These are phyloP conservation scores for Huntiella bhutanensis DNA, from an alignment of 2,329 filamentous ascomycete genomes.

Conservation along the genomic window DNA sequence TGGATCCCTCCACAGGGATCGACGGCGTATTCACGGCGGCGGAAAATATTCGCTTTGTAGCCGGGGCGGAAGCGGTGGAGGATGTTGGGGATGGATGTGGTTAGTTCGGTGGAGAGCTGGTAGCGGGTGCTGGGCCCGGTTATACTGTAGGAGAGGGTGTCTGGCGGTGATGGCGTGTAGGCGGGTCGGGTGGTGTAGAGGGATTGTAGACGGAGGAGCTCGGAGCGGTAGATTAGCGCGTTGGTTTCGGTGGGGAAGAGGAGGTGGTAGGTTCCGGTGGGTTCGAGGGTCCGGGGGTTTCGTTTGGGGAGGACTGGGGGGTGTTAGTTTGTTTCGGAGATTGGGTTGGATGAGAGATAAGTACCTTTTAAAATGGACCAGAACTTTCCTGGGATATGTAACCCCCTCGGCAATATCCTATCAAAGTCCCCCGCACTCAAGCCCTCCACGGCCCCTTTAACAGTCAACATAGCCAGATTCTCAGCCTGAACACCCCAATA, in stretches of 20 bases:
- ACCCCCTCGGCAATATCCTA: constrained; percentile 41
- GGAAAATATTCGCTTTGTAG: constrained; percentile 10
- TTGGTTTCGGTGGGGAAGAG: constrained; percentile 43
- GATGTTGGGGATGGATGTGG: constrained; percentile 6
- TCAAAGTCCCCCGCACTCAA: constrained; percentile 52
- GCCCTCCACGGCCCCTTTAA: constrained; percentile 38
- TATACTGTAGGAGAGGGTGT: constrained; percentile 15
- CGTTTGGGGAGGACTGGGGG: constrained; percentile 42
- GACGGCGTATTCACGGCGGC: constrained; percentile 8
- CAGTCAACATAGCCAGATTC: constrained; percentile 27
- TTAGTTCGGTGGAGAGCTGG: constrained; percentile 10
- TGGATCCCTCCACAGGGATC: constrained; percentile 1
- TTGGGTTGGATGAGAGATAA: constrained; percentile 2
- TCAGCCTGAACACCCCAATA: constrained; percentile 8
- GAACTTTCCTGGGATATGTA: constrained; percentile 50
- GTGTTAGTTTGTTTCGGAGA: constrained; percentile 3
- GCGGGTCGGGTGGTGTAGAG: constrained; percentile 19
- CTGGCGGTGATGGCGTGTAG: constrained; percentile 23
- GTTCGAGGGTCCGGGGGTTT: constrained; percentile 42
- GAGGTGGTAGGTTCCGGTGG: constrained; percentile 47
- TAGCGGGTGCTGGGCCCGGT: constrained; percentile 4
- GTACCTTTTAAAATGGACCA: constrained; percentile 39
- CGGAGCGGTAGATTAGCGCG: constrained; percentile 38
- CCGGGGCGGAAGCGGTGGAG: constrained; percentile 10
- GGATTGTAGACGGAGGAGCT: constrained; percentile 19